Conservation (phyloP, 257 asterid species). For the Knoxia roxburghii region DNA sequence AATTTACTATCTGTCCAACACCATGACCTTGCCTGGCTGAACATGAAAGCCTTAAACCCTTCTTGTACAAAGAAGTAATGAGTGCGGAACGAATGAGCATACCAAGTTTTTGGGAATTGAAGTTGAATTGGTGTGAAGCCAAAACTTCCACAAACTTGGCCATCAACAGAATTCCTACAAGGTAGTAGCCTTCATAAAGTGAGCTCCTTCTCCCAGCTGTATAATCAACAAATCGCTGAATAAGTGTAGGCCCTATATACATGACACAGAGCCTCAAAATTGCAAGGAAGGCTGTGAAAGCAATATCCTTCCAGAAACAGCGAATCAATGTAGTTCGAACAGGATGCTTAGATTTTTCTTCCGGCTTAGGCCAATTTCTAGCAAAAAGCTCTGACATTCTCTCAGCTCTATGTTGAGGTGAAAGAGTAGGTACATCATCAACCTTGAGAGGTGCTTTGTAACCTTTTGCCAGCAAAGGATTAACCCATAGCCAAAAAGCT, state of each 20-base stretch:
- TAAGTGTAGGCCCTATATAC: slow-evolving; percentile 76
- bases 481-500: slow-evolving; percentile 86
- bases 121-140: slow-evolving; percentile 81
- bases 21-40: slow-evolving; percentile 91
- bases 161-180: slow-evolving; percentile 45
- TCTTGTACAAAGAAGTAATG: slow-evolving; percentile 66
- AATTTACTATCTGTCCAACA: slow-evolving; percentile 87
- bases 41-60: slow-evolving; percentile 74
- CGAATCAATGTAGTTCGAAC: slow-evolving; percentile 56
- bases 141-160: slow-evolving; percentile 79
- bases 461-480: slow-evolving; percentile 72
- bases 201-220: slow-evolving; percentile 60
- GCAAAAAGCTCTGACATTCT: slow-evolving; percentile 50
- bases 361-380: slow-evolving; percentile 73
- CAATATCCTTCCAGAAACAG: slow-evolving; percentile 72
- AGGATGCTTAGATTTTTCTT: slow-evolving; percentile 69
- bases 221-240: slow-evolving; percentile 64
- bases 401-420: slow-evolving; percentile 75
- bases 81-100: slow-evolving; percentile 79
- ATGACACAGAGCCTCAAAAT: slow-evolving; percentile 63
- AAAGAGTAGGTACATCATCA: slow-evolving; percentile 71
- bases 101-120: slow-evolving; percentile 80
- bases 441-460: slow-evolving; percentile 54
- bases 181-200: slow-evolving; percentile 68
- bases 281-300: slow-evolving; percentile 67